A percentile compares a stretch with the other conserved stretches of the same genome.
Conservation (phyloP, 73 alveolate genomes). For the Paramecium sonneborni region DNA sequence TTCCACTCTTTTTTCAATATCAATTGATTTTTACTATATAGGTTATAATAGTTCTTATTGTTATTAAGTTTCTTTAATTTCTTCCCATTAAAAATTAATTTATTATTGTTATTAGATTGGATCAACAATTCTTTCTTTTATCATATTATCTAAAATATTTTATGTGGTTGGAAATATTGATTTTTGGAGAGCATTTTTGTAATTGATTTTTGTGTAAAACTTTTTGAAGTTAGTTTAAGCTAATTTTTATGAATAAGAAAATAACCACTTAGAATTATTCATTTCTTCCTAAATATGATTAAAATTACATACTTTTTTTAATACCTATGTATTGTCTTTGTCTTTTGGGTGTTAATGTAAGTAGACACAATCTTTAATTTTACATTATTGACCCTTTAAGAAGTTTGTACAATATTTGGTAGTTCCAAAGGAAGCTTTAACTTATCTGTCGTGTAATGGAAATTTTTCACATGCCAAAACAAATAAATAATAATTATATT, state of each 20-base stretch:
- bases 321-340: conserved; percentile 65
- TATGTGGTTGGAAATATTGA: conserved; percentile 60
- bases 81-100: neutral
- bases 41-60: neutral
- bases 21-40: neutral
- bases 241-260: conserved; percentile 46
- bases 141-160: conserved; percentile 38
- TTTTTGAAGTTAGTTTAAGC: conserved; percentile 55
- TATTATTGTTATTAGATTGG: neutral
- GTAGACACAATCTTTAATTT: conserved; percentile 80
- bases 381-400: conserved; percentile 78
- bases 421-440: conserved; percentile 87
- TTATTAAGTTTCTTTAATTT: neutral
- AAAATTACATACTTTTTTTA: conserved; percentile 3
- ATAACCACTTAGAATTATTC: conserved; percentile 58
- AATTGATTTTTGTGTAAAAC: conserved; percentile 42
- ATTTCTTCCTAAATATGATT: conserved; percentile 51
- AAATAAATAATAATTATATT: neutral
- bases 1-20: conserved; percentile 28
- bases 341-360: conserved; percentile 79
- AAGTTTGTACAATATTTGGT: conserved; percentile 84
- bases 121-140: conserved; percentile 41
- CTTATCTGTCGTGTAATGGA: conserved; percentile 68
- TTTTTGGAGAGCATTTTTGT: conserved; percentile 53
- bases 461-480: conserved; percentile 72